Evolutionary conservation across 2,329 filamentous ascomycete genomes (phyloP), one percentile per base, ranked within the genome.

Genomic region (Aspergillus intermedius): DNA sequence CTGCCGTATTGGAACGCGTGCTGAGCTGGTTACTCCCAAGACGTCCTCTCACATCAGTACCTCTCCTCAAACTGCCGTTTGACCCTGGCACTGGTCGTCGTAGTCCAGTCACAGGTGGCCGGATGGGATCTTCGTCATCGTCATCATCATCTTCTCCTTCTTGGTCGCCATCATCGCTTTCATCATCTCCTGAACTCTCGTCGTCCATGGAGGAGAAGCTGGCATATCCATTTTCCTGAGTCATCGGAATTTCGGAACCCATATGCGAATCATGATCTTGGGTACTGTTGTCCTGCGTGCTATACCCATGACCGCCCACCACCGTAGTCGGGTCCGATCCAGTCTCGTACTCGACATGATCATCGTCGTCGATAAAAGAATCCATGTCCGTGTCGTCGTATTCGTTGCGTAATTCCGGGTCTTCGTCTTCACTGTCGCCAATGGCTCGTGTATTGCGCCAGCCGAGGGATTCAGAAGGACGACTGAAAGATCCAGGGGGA

Each of bases 291-390:
- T 54, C 52, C 40, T 53, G 49, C 10, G 39, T 45, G 37, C 17
- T 50, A 17, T 51, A 53, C 8, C 53, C 51, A 44, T 49, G 51
- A 44, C 49, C 54, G 28, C 58, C 65, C 17, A 68, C 60, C 21
- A 68, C 59, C 3, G 66, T 68, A 22, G 62, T 66, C 50, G 50
- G 60, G 49, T 65, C 65, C 6, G 66, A 67, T 21, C 60, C 58
- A 13, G 59, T 61, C 19, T 56, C 57, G 25, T 59, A 54, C 23
- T 54, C 48, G 13, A 51, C 52, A 42, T 56, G 49, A 30, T 60
- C 48, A 39, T 60, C 62, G 19, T 68, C 62, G 40, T 66, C 64
- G 46, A 68, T 68, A 42, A 68, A 69, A 6, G 64, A 65, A 46
- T 64, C 64, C 57, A 59, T 59, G 23, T 68, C 63, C 23, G 57